phyloP scores from a whole-genome alignment of 2,329 filamentous ascomycete genomes.

The Colletotrichum eremochloae region DNA sequence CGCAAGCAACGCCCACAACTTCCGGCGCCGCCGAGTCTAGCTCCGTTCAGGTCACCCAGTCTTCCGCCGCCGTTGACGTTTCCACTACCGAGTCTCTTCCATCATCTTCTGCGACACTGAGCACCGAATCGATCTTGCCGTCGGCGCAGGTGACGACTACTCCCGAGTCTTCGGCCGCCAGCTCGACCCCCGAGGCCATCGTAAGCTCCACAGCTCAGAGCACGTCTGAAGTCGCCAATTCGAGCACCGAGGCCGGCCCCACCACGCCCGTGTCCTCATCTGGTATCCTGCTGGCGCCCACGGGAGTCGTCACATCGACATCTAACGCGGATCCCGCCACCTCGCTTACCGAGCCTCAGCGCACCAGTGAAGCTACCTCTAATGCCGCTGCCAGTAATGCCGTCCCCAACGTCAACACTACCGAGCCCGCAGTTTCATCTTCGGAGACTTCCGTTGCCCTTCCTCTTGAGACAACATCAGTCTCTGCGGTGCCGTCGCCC shows the following conservation, averaged over 20 bases:
- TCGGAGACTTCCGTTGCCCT: conserved; percentile 24
- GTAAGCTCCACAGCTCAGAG: conserved; percentile 22
- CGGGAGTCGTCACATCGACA: conserved; percentile 48
- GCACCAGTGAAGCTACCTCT: conserved; percentile 8
- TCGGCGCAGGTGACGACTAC: conserved; percentile 6
- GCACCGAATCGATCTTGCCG: background rate
- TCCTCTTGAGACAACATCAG: conserved; percentile 14
- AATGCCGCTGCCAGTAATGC: conserved; percentile 2
- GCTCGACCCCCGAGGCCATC: conserved; percentile 4
- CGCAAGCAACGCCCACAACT: conserved; percentile 32
- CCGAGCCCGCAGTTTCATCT: conserved; percentile 25
- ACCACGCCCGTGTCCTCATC: conserved; percentile 40
- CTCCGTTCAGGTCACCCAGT: background rate
- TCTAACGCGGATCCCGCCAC: conserved; percentile 18
- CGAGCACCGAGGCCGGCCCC: conserved; percentile 11
- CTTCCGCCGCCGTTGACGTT: background rate
- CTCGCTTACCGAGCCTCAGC: conserved; percentile 8
- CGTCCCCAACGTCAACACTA: conserved; percentile 35
- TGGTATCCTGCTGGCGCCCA: conserved; percentile 50
- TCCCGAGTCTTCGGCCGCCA: background rate
- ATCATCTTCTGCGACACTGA: background rate
- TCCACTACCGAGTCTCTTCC: background rate
- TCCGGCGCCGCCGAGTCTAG: conserved; percentile 18
- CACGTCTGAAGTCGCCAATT: conserved; percentile 26
- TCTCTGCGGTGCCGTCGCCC: background rate